Conservation (phyloP, 2,329 filamentous ascomycete species). For the Berkeleyomyces rouxiae region DNA sequence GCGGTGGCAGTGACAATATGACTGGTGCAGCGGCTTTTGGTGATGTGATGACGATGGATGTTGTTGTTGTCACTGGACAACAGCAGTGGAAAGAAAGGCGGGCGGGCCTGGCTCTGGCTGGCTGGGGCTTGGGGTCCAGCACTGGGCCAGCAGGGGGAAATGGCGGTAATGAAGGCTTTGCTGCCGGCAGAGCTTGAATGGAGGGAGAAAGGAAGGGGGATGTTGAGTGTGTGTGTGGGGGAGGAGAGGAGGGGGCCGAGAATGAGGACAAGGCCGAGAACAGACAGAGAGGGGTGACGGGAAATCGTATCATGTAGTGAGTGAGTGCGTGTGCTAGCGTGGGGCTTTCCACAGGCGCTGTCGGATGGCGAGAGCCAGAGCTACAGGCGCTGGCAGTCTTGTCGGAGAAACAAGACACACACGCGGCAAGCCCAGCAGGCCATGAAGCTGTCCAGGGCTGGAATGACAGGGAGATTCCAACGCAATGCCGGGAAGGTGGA, state of each 20-base stretch:
- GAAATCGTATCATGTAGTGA: neutral
- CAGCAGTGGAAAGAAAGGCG: neutral
- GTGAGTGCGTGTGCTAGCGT: neutral
- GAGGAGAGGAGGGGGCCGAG: neutral
- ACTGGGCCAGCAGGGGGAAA: neutral
- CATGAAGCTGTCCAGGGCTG: neutral
- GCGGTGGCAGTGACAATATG: too few relatives aligned
- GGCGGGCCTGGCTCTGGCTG: neutral
- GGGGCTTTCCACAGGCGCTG: neutral
- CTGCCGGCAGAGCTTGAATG: neutral
- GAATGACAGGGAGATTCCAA: conserved; percentile 2
- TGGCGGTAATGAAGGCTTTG: neutral
- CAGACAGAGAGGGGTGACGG: neutral
- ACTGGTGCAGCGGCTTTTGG: neutral
- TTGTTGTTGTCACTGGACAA: neutral
- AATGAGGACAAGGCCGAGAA: neutral
- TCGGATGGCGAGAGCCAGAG: neutral
- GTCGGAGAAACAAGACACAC: neutral
- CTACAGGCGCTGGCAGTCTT: too few relatives aligned
- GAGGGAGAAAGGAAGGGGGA: neutral
- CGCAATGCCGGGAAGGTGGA: neutral
- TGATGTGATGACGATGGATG: neutral
- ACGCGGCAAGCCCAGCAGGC: too few relatives aligned
- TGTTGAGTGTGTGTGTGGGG: too few relatives aligned
- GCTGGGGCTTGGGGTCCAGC: too few relatives aligned